phyloP scores from a whole-genome alignment of 2,329 filamentous ascomycete genomes.

The Xylaria sp. region DNA sequence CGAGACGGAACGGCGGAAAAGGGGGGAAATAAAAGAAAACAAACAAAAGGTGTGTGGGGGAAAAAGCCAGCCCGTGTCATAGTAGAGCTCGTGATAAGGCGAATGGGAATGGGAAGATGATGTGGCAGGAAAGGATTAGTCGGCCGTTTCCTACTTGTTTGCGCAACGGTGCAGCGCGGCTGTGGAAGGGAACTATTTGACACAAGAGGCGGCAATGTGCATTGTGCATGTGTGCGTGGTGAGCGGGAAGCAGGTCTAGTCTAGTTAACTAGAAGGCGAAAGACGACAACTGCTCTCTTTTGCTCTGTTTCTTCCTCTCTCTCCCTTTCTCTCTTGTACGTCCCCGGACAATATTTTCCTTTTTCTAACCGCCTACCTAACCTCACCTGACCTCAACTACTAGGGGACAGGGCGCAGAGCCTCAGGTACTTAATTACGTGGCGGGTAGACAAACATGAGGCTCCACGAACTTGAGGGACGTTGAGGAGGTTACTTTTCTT shows the following conservation, averaged over 20 bases:
- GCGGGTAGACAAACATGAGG: constrained; percentile 17
- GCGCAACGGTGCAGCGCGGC: constrained; percentile 38
- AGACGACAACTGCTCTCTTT: constrained; percentile 15
- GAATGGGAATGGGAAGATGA: constrained; percentile 28
- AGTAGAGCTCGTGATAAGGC: constrained; percentile 22
- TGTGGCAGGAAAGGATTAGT: constrained; percentile 38
- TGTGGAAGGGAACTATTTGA: constrained; percentile 37
- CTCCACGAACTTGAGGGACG: constrained; percentile 7
- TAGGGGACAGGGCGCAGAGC: constrained; percentile 14
- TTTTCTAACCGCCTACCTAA: constrained; percentile 19
- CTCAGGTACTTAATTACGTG: neutral
- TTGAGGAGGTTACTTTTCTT: constrained; percentile 15
- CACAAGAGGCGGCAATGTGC: constrained; percentile 37
- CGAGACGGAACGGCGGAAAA: constrained; percentile 8
- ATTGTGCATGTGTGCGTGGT: constrained; percentile 34
- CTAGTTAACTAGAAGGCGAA: constrained; percentile 11
- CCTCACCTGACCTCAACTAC: no score
- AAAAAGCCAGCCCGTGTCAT: constrained; percentile 15
- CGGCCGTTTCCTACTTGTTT: constrained; percentile 32
- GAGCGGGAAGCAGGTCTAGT: constrained; percentile 21
- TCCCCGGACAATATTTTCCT: no score
- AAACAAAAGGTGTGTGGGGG: no score
- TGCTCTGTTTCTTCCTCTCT: constrained; percentile 20
- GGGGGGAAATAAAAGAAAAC: no score
- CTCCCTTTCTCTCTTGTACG: constrained; percentile 16